Evolutionary conservation across 1,284 basidiomycete genomes (phyloP).

Genomic region (Lentinula novae-zelandiae): DNA sequence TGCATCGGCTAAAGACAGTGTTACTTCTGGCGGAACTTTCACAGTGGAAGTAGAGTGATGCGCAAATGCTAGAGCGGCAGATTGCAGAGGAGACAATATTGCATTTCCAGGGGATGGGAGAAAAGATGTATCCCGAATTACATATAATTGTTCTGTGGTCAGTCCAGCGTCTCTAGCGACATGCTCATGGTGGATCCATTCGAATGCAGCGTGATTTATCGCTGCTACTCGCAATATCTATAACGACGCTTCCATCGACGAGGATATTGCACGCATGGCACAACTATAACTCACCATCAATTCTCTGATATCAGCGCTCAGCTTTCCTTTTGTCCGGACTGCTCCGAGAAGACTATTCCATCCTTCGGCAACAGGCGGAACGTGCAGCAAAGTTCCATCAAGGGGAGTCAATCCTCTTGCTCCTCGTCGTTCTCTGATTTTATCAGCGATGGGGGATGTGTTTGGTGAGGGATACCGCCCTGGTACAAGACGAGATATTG

Average conservation of each 20-base stretch:
- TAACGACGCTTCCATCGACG: not conserved
- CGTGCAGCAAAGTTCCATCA: conserved; percentile 44
- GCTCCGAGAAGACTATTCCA: conserved; percentile 49
- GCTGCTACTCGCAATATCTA: conserved; percentile 53
- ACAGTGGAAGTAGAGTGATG: conserved; percentile 44
- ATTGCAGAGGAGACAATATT: conserved; percentile 37
- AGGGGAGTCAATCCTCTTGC: conserved; percentile 41
- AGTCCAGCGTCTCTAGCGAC: conserved; percentile 42
- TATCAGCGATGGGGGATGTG: conserved; percentile 37
- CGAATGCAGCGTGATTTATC: conserved; percentile 46
- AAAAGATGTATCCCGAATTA: conserved; percentile 38
- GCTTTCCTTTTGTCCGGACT: conserved; percentile 41
- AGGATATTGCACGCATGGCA: not conserved
- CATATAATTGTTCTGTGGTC: conserved; percentile 41
- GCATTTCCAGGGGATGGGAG: conserved; percentile 30
- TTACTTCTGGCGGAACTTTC: conserved; percentile 33
- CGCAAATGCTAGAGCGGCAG: conserved; percentile 42
- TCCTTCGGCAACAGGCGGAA: conserved; percentile 45
- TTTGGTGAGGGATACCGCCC: conserved; percentile 40
- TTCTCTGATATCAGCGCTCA: conserved; percentile 48
- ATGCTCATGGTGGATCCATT: conserved; percentile 56
- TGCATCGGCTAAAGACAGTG: conserved; percentile 26
- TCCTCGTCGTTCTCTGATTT: conserved; percentile 42
- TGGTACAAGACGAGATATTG: conserved; percentile 33
- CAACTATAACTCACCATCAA: conserved; percentile 37